These are phyloP conservation scores for Macrophomina phaseolina DNA, from an alignment of 2,329 filamentous ascomycete genomes.

Conservation along the genomic window DNA sequence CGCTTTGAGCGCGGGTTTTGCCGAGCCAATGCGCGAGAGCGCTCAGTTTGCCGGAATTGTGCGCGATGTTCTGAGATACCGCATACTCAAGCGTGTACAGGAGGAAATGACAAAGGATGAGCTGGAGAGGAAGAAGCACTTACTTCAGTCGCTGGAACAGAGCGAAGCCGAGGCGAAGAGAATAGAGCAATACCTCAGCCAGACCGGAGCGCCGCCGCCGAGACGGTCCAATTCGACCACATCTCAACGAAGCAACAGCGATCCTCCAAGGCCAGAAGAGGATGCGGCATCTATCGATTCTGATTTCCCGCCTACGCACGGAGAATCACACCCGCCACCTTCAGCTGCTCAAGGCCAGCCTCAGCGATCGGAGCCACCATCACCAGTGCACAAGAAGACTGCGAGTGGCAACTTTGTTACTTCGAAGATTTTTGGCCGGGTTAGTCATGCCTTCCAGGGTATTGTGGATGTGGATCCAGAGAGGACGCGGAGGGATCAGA, in stretches of 20 bases:
- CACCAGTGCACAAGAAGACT: slow-evolving; percentile 71
- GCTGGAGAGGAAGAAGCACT: slow-evolving; percentile 79
- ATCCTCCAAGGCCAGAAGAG: slow-evolving; percentile 61
- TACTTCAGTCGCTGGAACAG: slow-evolving; percentile 87
- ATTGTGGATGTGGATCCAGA: slow-evolving; percentile 97
- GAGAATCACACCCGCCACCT: slow-evolving; percentile 68
- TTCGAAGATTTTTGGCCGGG: slow-evolving; percentile 89
- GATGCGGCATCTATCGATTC: slow-evolving; percentile 93
- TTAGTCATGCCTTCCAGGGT: slow-evolving; percentile 94
- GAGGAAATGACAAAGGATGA: slow-evolving; percentile 98
- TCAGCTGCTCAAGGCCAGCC: slow-evolving; percentile 76
- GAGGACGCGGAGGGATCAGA: slow-evolving; percentile 86
- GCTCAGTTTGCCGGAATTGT: slow-evolving; percentile 97
- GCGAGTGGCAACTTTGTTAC: slow-evolving; percentile 85
- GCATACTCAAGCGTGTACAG: slow-evolving; percentile 91
- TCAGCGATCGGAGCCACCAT: slow-evolving; percentile 34
- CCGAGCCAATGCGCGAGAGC: slow-evolving; percentile 96
- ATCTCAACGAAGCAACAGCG: slow-evolving; percentile 50
- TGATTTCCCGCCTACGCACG: slow-evolving; percentile 90
- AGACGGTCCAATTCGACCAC: slow-evolving; percentile 70
- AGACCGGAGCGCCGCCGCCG: slow-evolving; percentile 68
- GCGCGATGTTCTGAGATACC: slow-evolving; percentile 82
- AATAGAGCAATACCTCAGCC: slow-evolving; percentile 85
- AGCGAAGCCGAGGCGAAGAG: slow-evolving; percentile 92
- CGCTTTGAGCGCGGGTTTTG: slow-evolving; percentile 89